These are phyloP conservation scores for Pulveroboletus frians DNA, from an alignment of 768 basidiomycete genomes.

Conservation along the genomic window DNA sequence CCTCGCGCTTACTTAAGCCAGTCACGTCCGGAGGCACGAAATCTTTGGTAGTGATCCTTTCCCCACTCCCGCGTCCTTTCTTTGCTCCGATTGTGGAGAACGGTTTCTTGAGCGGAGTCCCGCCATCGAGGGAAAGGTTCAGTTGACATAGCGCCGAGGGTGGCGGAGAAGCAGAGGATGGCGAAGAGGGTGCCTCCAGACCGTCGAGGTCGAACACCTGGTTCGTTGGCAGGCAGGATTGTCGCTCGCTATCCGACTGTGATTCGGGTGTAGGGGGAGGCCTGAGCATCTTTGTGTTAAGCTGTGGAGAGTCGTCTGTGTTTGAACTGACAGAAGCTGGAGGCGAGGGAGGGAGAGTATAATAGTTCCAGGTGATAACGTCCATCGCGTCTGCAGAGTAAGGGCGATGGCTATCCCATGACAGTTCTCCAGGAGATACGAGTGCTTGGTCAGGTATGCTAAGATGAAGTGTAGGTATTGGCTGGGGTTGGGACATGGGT, in stretches of 20 bases:
- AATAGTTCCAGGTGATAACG: constrained; percentile 44
- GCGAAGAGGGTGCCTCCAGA: constrained; percentile 30
- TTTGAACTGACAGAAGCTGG: constrained; percentile 43
- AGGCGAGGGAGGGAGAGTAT: constrained; percentile 46
- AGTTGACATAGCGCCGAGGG: constrained; percentile 30
- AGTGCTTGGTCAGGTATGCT: constrained; percentile 55
- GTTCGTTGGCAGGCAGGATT: constrained; percentile 61
- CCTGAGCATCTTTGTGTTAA: constrained; percentile 45
- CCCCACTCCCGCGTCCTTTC: constrained; percentile 44
- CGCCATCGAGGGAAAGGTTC: constrained; percentile 32
- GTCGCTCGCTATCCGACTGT: constrained; percentile 40
- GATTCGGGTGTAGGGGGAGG: constrained; percentile 44
- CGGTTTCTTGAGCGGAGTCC: constrained; percentile 32
- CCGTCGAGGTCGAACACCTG: constrained; percentile 60
- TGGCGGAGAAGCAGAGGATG: constrained; percentile 30
- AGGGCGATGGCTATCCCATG: constrained; percentile 44
- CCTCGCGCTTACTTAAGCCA: constrained; percentile 86
- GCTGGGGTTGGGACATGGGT: constrained; percentile 24
- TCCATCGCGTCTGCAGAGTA: constrained; percentile 35
- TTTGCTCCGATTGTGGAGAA: constrained; percentile 45
- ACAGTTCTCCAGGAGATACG: constrained; percentile 40
- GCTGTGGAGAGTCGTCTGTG: constrained; percentile 42
- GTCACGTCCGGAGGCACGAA: constrained; percentile 86
- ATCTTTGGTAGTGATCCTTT: constrained; percentile 63
- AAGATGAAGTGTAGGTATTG: constrained; percentile 51